Base-by-base conservation (phyloP, 1,284 basidiomycete genomes). In the Cutaneotrichosporon sp. region DNA sequence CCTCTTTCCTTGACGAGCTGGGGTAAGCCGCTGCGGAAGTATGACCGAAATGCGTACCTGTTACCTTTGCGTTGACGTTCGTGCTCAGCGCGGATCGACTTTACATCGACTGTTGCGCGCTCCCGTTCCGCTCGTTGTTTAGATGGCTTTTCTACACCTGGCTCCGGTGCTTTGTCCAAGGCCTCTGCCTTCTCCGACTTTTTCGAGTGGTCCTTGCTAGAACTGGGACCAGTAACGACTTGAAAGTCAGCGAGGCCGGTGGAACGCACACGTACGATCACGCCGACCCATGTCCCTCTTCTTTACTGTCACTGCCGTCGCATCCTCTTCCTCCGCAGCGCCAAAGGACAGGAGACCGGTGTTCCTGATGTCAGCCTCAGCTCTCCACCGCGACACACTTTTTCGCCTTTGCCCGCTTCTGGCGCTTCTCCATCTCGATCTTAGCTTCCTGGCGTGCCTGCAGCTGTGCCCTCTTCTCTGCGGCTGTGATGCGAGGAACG, bases 401-500 rank as follows among this genome's bases (percentile, higher is more conserved):
- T 66, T 90, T 92, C 0, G 86, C 86, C 65, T 83, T 85, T 47
- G 83, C 79, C 41, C 84, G 79, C 57, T 82, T 81, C 51, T 82
- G 82, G n/a, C 68, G 58, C 61, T 87, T 85, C 67, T 91, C 89
- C 16, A 84, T 77, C 66, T 90, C 88, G 42, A 79, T 79, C 62
- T 86, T 86, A 0, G 82, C 83, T 60, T 86, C 81, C 63, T 88
- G 81, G 31, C 83, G 81, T 0, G 91, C 91, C 51, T 81, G 79
- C 57, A 86, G 84, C 69, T 96, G 92, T 0, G 80, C 84, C 37
- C 84, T 81, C 57, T 87, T 86, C 75, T 97, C 92, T 2, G 85
- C 88, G 0, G 89, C 90, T 0, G 94, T 98, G 60, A 97, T 96
- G n/a, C 94, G 85, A 1, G 94, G 93, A 25, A 92, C 81, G 60